A percentile compares a stretch with the other conserved stretches of the same genome.
Evolutionary conservation across 306 rosid genomes (phyloP).

Genomic region (Hippophae rhamnoides): DNA sequence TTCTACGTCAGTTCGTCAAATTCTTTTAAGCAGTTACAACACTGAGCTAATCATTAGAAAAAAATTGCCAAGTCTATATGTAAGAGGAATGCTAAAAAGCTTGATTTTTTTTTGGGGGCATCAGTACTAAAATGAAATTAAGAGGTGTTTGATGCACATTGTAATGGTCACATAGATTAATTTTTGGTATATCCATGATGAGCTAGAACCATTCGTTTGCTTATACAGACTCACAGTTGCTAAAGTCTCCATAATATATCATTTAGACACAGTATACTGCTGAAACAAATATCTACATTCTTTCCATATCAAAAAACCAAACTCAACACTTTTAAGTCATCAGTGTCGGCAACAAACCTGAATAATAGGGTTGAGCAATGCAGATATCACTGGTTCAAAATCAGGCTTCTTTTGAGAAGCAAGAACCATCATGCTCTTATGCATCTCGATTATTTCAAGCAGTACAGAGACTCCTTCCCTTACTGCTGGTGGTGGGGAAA

Average conservation of each 20-base stretch:
- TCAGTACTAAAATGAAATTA: no score
- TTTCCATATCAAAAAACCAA: not conserved
- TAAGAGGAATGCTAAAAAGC: no score
- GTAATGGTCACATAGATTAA: no score
- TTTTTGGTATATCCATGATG: not conserved
- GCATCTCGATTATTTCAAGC: conserved; percentile 79
- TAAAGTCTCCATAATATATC: conserved; percentile 8
- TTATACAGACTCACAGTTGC: not conserved
- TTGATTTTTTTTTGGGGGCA: no score
- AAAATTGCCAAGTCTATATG: no score
- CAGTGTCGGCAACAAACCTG: conserved; percentile 37
- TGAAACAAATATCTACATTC: conserved; percentile 1
- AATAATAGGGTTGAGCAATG: conserved; percentile 83
- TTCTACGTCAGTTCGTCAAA: no score
- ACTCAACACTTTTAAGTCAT: not conserved
- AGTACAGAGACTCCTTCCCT: conserved; percentile 91
- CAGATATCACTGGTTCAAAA: conserved; percentile 84
- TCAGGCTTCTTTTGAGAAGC: conserved; percentile 67
- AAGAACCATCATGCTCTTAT: conserved; percentile 80
- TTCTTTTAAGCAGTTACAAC: no score
- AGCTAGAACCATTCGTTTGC: not conserved
- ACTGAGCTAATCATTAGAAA: no score
- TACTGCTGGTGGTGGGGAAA: conserved; percentile 92
- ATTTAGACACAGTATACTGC: conserved; percentile 1
- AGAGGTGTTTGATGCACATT: no score